Conservation (phyloP, 140 eudicot genomes). For the Oenanthe javanica region DNA sequence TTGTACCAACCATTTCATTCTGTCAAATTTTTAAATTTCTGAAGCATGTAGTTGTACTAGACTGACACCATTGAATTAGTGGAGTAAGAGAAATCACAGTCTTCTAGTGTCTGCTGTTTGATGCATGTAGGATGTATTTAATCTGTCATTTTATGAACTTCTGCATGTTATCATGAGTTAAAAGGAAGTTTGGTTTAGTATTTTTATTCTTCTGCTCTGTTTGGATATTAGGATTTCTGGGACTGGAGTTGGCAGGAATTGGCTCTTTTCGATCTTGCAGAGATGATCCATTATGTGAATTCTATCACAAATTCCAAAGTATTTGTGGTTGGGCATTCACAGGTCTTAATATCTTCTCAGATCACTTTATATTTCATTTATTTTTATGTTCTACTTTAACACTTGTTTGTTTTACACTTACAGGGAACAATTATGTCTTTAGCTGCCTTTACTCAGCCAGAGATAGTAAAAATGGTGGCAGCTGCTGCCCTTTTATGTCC, state of each 20-base stretch:
- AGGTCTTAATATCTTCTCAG: slow-evolving; percentile 39
- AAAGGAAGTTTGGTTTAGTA: not conserved
- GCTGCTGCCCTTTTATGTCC: slow-evolving; percentile 98
- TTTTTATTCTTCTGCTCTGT: not conserved
- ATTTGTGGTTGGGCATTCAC: slow-evolving; percentile 89
- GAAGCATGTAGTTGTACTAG: not conserved
- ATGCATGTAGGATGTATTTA: not conserved
- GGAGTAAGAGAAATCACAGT: not conserved
- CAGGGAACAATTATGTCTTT: slow-evolving; percentile 94
- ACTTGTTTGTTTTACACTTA: not conserved
- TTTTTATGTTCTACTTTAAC: slow-evolving; percentile 1
- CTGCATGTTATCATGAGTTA: not conserved
- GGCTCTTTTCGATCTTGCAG: slow-evolving; percentile 86
- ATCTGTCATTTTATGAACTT: not conserved
- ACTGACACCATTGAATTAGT: not conserved
- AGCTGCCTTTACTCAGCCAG: slow-evolving; percentile 89
- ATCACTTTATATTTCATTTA: not conserved
- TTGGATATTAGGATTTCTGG: slow-evolving; percentile 67
- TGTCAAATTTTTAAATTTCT: not conserved
- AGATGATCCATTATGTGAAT: slow-evolving; percentile 59
- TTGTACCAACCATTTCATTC: not conserved
- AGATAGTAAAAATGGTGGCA: slow-evolving; percentile 63
- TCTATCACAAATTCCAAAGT: slow-evolving; percentile 56
- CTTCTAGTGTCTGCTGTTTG: not conserved
- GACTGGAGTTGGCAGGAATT: slow-evolving; percentile 99